A percentile compares a stretch with the other conserved stretches of the same genome.
Evolutionary conservation across 345 rosid species (phyloP).

Genomic region (Viola odorata): DNA sequence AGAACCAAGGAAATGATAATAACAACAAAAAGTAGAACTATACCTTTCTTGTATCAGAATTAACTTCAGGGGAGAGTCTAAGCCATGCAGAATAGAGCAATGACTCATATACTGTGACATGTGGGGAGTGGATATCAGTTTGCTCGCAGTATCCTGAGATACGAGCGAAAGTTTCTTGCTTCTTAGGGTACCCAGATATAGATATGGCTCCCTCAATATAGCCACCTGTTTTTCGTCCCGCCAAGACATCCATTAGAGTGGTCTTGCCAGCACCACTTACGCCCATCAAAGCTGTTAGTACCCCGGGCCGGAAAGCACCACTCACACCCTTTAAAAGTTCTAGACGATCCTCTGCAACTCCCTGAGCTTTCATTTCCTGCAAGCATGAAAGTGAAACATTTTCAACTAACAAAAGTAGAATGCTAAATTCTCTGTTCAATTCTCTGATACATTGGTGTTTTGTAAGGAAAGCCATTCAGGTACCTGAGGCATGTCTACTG

Average conservation of each 20-base stretch:
- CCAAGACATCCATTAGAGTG: constrained; percentile 67
- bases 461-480: neutral
- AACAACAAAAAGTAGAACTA: neutral
- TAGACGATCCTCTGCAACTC: constrained; percentile 39
- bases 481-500: constrained; percentile 68
- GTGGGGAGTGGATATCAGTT: constrained; percentile 66
- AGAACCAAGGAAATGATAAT: neutral
- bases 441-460: neutral
- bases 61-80: constrained; percentile 51
- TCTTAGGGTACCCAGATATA: constrained; percentile 60
- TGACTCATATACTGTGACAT: constrained; percentile 59
- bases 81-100: constrained; percentile 64
- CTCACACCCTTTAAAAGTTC: constrained; percentile 58
- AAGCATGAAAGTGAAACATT: neutral
- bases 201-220: constrained; percentile 44
- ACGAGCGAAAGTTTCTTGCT: constrained; percentile 67
- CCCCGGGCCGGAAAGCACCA: constrained; percentile 66
- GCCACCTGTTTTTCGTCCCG: constrained; percentile 76
- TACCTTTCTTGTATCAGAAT: constrained; percentile 53
- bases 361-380: constrained; percentile 64
- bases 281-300: constrained; percentile 67
- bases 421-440: neutral
- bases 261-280: constrained; percentile 73
- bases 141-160: constrained; percentile 71
- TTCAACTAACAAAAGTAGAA: neutral